Evolutionary conservation across 164 flowering plant species (phyloP), one percentile per base, ranked within the genome.

Genomic region (Macadamia integrifolia): DNA sequence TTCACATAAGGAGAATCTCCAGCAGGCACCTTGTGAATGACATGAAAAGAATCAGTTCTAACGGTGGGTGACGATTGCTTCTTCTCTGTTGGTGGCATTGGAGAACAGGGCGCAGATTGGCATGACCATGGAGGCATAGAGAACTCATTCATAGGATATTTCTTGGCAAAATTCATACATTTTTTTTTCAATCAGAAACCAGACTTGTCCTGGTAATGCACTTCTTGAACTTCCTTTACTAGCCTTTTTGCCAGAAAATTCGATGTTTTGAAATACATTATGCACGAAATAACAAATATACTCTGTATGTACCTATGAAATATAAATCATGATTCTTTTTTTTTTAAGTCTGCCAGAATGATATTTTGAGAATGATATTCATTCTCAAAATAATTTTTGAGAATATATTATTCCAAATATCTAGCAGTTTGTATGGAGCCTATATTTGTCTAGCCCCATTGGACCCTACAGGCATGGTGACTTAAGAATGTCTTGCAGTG

Each of bases 1-100:
- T 72, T 81, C 62, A 80, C 93, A 43, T 92, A 92, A 0, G 96
- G 95, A 23, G 96, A 89, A 70, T 90, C 87, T 6, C 91, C 89
- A 7, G 82, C 56, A 14, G 96, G 98, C 13, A 93, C 86, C 64
- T 91, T 90, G 67, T 87, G 86, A 69, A 84, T 63, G 49, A 79
- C 78, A 66, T 89, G 90, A 53, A 80, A 92, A 29, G 70, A 69
- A 72, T 86, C 89, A 28, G 59, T 23, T 62, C 69, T 67, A 28
- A 71, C 17, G n/a, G 63, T 66, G 11, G 82, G 71, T 1, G 80
- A 62, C 14, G 64, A 32, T 28, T 72, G 60, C 62, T 74, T 80
- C 72, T 66, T 77, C 71, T 80, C 86, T 52, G 81, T 65, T 43
- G 64, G 30, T 9, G 80, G 77, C 70, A 67, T 55, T 40, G 61